Conservation (phyloP, 495 filamentous ascomycete genomes). For the Penicillium odoratum region DNA sequence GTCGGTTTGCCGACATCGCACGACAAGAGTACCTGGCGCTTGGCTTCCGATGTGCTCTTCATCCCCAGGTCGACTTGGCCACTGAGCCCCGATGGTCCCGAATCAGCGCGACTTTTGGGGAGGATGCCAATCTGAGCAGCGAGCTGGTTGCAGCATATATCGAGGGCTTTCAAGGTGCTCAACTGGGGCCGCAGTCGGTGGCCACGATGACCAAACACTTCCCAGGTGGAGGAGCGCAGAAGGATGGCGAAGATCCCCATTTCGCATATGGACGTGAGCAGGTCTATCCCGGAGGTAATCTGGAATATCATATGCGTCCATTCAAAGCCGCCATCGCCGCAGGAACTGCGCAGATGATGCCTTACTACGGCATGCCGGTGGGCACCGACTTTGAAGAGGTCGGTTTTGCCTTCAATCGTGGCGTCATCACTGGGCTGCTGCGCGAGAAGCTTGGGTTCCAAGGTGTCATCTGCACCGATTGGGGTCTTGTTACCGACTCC, state of each 20-base stretch:
- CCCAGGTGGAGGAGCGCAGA: constrained; percentile 34
- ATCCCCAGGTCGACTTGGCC: constrained; percentile 37
- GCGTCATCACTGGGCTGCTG: constrained; percentile 35
- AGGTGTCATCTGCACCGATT: constrained; percentile 37
- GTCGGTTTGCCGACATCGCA: not conserved
- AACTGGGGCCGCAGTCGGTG: constrained; percentile 23
- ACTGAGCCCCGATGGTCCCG: constrained; percentile 40
- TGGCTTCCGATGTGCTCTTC: constrained; percentile 20
- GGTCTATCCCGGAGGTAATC: constrained; percentile 36
- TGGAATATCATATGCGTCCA: constrained; percentile 25
- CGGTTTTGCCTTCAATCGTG: constrained; percentile 23
- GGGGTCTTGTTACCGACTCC: constrained; percentile 25
- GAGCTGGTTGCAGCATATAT: constrained; percentile 9
- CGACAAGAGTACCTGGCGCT: not conserved
- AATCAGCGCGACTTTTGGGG: constrained; percentile 28
- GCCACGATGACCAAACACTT: constrained; percentile 40
- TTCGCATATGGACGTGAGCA: constrained; percentile 38
- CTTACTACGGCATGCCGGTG: constrained; percentile 22
- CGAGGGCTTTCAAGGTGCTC: not conserved
- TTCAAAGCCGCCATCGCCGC: constrained; percentile 25
- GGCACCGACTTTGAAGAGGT: constrained; percentile 25
- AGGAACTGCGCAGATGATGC: constrained; percentile 37
- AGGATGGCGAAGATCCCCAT: constrained; percentile 39
- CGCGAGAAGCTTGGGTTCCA: constrained; percentile 35
- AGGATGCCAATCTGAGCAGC: constrained; percentile 28